These are phyloP conservation scores for Populus trichocarpa DNA, from an alignment of 441 rosid species.

Conservation along the genomic window DNA sequence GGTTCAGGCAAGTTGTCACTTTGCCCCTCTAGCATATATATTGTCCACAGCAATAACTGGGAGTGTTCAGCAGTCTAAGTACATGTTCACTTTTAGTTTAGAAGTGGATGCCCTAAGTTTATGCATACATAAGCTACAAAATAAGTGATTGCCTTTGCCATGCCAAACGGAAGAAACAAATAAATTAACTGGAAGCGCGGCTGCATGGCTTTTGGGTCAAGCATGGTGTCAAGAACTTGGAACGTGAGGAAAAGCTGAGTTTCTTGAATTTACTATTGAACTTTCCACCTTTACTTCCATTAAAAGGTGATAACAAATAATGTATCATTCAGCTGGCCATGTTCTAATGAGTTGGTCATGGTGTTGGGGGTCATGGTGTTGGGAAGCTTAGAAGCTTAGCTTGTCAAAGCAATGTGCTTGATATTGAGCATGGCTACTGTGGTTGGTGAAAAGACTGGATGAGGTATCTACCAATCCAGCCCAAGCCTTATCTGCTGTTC, in stretches of 20 bases:
- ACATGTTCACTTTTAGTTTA: neutral
- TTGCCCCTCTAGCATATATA: neutral
- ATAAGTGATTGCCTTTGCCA: neutral
- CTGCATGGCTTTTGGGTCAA: neutral
- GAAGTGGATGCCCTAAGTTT: neutral
- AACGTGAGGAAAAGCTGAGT: neutral
- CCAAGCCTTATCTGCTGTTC: neutral
- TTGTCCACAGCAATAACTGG: neutral
- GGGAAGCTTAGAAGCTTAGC: neutral
- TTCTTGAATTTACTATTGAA: neutral
- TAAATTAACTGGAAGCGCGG: neutral
- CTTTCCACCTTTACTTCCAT: neutral
- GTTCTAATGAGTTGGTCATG: neutral
- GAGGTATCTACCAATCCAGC: neutral
- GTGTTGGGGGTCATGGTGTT: neutral
- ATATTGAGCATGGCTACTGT: neutral
- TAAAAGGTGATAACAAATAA: neutral
- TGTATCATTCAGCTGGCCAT: neutral
- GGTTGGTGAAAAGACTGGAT: neutral
- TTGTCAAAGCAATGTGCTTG: neutral
- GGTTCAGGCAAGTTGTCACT: slow-evolving; percentile 68
- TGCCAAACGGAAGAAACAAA: neutral
- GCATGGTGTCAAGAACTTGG: neutral
- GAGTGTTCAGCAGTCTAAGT: neutral
- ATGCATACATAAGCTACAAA: neutral